These are phyloP conservation scores for Picea glauca DNA, from an alignment of 75 land plant species.

Conservation along the genomic window DNA sequence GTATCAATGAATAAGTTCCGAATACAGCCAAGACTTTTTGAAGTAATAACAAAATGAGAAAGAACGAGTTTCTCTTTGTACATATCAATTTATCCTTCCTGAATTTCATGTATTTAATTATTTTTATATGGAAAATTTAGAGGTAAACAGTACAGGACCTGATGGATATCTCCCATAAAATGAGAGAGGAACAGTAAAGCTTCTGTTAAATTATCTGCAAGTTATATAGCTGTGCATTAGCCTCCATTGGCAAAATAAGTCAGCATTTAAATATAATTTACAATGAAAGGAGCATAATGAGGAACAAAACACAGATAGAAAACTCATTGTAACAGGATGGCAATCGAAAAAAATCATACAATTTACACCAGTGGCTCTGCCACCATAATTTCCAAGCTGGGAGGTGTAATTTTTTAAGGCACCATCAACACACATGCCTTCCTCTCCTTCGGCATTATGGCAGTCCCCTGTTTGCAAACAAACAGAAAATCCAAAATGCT, in stretches of 20 bases:
- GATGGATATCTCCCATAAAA: conserved; percentile 86
- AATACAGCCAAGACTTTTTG: background rate
- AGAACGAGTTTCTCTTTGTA: background rate
- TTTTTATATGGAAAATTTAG: background rate
- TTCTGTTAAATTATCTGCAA: conserved; percentile 79
- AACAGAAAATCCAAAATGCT: no score
- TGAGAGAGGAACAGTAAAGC: conserved; percentile 81
- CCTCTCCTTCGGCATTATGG: conserved; percentile 32
- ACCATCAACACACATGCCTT: conserved; percentile 21
- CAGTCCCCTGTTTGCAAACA: conserved; percentile 47
- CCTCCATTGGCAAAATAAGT: background rate
- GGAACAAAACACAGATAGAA: background rate
- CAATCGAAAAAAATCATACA: background rate
- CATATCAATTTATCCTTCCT: no score
- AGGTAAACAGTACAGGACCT: conserved; percentile 30
- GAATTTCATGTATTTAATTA: background rate
- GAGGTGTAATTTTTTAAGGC: background rate
- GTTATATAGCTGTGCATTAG: background rate
- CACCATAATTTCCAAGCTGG: background rate
- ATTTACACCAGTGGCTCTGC: background rate
- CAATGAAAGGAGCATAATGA: background rate
- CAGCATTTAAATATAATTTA: background rate
- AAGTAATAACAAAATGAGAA: background rate
- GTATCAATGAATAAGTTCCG: background rate
- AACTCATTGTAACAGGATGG: background rate